Evolutionary conservation across 768 basidiomycete species (phyloP).

Genomic region (Boletus reticuloceps): DNA sequence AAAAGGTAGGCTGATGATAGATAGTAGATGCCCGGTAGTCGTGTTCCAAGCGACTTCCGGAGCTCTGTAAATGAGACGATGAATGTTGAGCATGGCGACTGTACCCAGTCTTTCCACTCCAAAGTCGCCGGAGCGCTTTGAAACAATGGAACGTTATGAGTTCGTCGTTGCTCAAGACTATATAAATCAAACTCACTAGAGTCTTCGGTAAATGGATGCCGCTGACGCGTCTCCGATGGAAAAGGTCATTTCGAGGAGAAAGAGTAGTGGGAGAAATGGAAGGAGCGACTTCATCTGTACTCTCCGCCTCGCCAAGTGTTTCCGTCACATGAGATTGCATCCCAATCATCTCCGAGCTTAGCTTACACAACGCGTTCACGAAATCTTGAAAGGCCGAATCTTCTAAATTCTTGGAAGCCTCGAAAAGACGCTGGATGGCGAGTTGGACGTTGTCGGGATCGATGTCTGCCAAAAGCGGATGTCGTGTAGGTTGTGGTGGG

Average conservation of each 20-base stretch:
- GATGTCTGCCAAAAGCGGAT: constrained; percentile 67
- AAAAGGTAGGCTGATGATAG: constrained; percentile 62
- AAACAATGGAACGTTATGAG: constrained; percentile 1
- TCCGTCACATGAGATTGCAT: constrained; percentile 58
- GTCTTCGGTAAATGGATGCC: constrained; percentile 84
- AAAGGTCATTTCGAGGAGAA: constrained; percentile 41
- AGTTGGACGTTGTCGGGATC: constrained; percentile 72
- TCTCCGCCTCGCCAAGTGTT: constrained; percentile 29
- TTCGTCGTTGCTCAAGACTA: background rate
- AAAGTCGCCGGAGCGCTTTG: constrained; percentile 86
- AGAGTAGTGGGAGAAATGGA: constrained; percentile 34
- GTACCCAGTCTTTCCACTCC: constrained; percentile 85
- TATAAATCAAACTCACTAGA: constrained; percentile 47
- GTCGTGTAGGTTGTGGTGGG: constrained; percentile 34
- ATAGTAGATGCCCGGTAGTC: constrained; percentile 76
- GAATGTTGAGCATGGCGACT: constrained; percentile 79
- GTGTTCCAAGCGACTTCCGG: constrained; percentile 84
- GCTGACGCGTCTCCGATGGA: constrained; percentile 72
- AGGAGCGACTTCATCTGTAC: constrained; percentile 34
- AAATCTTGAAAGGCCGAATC: constrained; percentile 83
- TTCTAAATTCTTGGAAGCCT: constrained; percentile 79
- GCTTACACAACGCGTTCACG: constrained; percentile 69
- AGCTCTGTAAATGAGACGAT: constrained; percentile 80
- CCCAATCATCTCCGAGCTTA: constrained; percentile 92
- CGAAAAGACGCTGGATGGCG: constrained; percentile 82